Evolutionary conservation across 2,329 filamentous ascomycete species (phyloP).

Genomic region (Scortechinia acanthostroma): DNA sequence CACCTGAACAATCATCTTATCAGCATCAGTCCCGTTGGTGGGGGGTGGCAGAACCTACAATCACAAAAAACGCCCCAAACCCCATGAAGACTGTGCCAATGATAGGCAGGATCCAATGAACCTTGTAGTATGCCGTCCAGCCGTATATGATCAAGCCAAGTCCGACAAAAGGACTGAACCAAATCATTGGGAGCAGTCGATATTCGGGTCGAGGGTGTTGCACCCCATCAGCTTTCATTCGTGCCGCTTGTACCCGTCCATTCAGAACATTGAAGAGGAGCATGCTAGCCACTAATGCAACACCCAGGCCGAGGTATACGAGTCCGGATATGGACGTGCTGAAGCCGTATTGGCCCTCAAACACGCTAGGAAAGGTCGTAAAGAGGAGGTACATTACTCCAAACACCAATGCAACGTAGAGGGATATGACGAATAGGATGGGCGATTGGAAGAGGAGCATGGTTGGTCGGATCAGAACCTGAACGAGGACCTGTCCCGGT

Average conservation of each 20-base stretch:
- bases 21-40: no score
- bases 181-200: constrained; percentile 11
- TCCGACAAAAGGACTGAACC: constrained; percentile 13
- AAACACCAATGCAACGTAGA: not conserved
- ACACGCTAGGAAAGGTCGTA: not conserved
- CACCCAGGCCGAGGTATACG: not conserved
- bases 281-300: not conserved
- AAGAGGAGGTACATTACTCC: not conserved
- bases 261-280: not conserved
- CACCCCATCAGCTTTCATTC: no score
- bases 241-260: no score
- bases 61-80: not conserved
- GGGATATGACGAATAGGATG: not conserved
- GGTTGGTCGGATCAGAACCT: not conserved
- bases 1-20: no score
- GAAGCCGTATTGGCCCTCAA: not conserved
- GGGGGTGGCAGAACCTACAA: no score
- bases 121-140: constrained; percentile 12
- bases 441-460: not conserved
- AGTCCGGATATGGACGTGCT: not conserved
- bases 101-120: not conserved
- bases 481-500: not conserved
- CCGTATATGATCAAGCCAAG: constrained; percentile 21
- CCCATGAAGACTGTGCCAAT: not conserved
- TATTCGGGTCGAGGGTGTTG: constrained; percentile 15